Percentiles rank a stretch among this genome's conserved stretches.
phyloP scores from a whole-genome alignment of 106 monocot species.

The Xerophyta viscosa region DNA sequence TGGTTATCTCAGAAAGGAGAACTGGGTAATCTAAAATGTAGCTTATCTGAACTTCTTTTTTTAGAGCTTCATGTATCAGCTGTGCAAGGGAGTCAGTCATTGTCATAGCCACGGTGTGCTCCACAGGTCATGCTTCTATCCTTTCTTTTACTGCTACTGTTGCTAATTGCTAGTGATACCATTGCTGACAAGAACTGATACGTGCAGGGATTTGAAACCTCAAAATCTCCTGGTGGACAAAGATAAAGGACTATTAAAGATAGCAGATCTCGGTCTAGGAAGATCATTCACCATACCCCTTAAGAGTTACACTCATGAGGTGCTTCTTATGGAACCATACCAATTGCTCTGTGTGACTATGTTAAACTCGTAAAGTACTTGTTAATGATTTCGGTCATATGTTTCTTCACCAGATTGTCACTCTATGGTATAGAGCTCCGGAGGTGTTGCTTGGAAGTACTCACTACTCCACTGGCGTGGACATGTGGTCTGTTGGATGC shows the following conservation, averaged over 20 bases:
- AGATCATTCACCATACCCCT: constrained; percentile 82
- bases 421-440: constrained; percentile 99
- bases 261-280: constrained; percentile 98
- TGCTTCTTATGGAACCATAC: constrained; percentile 4
- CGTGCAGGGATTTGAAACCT: constrained; percentile 88
- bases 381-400: background rate
- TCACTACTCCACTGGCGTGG: constrained; percentile 89
- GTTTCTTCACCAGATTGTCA: constrained; percentile 64
- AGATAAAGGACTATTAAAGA: constrained; percentile 87
- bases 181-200: background rate
- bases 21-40: too few species aligned
- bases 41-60: constrained; percentile 3
- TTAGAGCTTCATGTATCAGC: constrained; percentile 93
- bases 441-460: constrained; percentile 83
- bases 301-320: constrained; percentile 99
- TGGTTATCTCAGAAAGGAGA: too few species aligned
- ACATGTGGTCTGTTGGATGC: constrained; percentile 99
- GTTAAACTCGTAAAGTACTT: background rate
- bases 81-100: constrained; percentile 95
- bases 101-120: constrained; percentile 97
- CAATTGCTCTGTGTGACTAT: background rate
- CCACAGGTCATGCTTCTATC: constrained; percentile 73
- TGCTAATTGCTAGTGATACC: too few species aligned
- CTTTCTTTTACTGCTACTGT: too few species aligned
- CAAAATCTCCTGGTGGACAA: constrained; percentile 96